A percentile compares a stretch with the other conserved stretches of the same genome.
Conservation (phyloP, 1,284 basidiomycete genomes). For the Ganoderma sinense region DNA sequence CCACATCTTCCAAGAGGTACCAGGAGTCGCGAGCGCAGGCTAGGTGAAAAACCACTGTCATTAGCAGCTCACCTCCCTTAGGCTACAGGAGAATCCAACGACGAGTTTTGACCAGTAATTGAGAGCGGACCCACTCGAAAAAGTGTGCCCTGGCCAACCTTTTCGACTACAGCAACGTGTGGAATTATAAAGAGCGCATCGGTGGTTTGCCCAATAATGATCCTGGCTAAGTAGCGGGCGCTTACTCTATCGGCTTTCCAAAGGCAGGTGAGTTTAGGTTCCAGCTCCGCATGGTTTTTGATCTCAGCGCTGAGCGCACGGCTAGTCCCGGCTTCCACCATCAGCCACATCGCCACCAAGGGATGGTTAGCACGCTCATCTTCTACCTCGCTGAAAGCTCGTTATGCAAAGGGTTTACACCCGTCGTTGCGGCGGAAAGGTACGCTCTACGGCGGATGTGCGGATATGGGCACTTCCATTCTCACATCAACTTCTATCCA, state of each 20-base stretch:
- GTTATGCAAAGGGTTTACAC: not conserved
- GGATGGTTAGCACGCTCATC: not conserved
- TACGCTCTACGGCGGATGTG: not conserved
- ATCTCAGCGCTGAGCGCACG: not conserved
- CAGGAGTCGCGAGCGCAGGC: too few species aligned
- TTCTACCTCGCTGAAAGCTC: not conserved
- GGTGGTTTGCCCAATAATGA: not conserved
- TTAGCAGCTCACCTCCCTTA: too few species aligned
- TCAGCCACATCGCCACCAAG: constrained; percentile 13
- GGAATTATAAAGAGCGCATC: too few species aligned
- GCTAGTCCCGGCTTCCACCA: not conserved
- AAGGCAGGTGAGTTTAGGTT: constrained; percentile 23
- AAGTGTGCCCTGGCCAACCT: too few species aligned
- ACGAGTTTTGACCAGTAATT: too few species aligned
- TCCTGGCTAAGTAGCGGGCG: not conserved
- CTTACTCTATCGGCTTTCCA: not conserved
- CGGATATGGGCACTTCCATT: constrained; percentile 6
- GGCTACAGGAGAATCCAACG: too few species aligned
- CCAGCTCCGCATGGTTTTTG: constrained; percentile 13
- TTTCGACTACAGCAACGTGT: too few species aligned
- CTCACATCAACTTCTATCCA: constrained; percentile 8
- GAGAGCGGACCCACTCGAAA: too few species aligned
- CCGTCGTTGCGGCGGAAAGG: not conserved
- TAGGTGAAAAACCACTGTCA: too few species aligned
- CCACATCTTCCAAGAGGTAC: too few species aligned